These are phyloP conservation scores for Myxozyma monticola DNA, from an alignment of 805 yeast genomes.

Conservation along the genomic window DNA sequence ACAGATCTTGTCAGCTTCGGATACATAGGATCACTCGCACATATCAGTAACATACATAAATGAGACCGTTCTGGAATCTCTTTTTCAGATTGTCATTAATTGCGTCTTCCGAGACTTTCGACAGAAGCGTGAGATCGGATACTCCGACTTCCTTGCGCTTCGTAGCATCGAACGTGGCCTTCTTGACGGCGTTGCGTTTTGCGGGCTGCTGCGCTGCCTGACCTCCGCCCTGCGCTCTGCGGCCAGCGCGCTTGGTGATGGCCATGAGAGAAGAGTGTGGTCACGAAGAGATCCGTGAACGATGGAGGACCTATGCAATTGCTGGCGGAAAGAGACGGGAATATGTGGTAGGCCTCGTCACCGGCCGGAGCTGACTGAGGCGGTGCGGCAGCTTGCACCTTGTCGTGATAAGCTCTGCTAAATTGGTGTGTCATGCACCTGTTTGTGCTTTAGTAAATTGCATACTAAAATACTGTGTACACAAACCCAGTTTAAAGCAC, in stretches of 20 bases:
- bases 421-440: too few species aligned
- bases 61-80: slow-evolving; percentile 83
- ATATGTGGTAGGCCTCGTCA: not conserved
- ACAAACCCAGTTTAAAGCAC: too few species aligned
- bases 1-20: slow-evolving; percentile 2
- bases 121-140: slow-evolving; percentile 84
- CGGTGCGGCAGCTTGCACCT: too few species aligned
- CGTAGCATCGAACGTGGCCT: slow-evolving; percentile 78
- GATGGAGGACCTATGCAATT: not conserved
- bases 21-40: not conserved
- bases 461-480: too few species aligned
- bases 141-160: slow-evolving; percentile 99
- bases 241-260: slow-evolving; percentile 33
- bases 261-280: slow-evolving; percentile 23
- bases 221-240: slow-evolving; percentile 22
- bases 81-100: slow-evolving; percentile 89
- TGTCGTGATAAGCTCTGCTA: too few species aligned
- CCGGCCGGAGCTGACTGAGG: too few species aligned
- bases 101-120: slow-evolving; percentile 85
- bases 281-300: not conserved
- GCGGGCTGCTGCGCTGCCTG: slow-evolving; percentile 37
- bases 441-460: too few species aligned
- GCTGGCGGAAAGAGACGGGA: not conserved
- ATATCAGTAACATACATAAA: slow-evolving; percentile 52
- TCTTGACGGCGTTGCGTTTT: slow-evolving; percentile 60